Evolutionary conservation across 2,329 filamentous ascomycete genomes (phyloP), one percentile per base, ranked within the genome.

Genomic region (Diplodia seriata): DNA sequence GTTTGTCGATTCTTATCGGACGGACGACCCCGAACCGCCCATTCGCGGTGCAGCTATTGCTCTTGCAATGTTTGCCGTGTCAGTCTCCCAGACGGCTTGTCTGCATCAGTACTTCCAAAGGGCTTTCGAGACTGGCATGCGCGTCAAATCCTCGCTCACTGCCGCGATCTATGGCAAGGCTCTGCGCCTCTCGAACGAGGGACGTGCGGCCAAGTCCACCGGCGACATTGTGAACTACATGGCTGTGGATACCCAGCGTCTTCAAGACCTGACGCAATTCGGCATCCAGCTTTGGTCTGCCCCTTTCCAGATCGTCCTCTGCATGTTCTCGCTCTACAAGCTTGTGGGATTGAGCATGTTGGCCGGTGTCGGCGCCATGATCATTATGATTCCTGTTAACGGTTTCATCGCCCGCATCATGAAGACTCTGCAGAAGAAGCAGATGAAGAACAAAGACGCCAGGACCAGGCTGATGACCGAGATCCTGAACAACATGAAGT

Each of bases 211-310:
- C 54, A 97, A 98, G 81, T 92, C 92, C 0, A 99, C 95, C 0
- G 95, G 95, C 68, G 96, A 99, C 75, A 98, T 99, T 75, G 95
- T 99, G 77, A 99, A 99, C 77, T 95, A 97, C 81, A 99, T 99
- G 94, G 95, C 96, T 55, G 94, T 99, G 11, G 95, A 99, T 77
- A 94, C 94, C 15, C 95, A 99, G 80, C 90, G 96, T 71, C 85
- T 99, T 20, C 92, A 97, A 75, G 95, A 99, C 80, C 83, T 99
- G 68, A 93, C 94, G 2, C 96, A 99, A 76, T 99, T 95, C 77
- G 93, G 92, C 20, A 94, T 97, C 76, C 94, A 98, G 78, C 83
- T 97, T 12, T 97, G 95, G 93, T 97, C 94, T 53, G 94, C 96
- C 2, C 95, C 95, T 2, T 97, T 98, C 80, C 96, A 99, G 79